Evolutionary conservation across 345 rosid genomes (phyloP).

Genomic region (Eucalyptus virginea): DNA sequence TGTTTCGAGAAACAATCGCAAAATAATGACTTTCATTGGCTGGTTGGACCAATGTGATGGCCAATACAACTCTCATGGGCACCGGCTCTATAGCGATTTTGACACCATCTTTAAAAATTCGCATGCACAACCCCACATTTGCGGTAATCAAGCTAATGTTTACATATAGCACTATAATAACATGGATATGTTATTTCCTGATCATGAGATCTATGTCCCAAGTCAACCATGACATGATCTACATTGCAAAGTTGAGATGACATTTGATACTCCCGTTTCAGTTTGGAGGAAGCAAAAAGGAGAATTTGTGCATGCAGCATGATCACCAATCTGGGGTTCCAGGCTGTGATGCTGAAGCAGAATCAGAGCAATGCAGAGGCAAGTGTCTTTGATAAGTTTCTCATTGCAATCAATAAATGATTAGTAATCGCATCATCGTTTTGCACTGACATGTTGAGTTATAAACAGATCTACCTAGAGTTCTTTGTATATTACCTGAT

Average conservation of each 20-base stretch:
- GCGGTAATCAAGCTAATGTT: too few relatives aligned
- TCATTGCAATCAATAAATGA: not conserved
- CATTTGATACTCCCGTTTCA: not conserved
- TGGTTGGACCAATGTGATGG: slow-evolving; percentile 59
- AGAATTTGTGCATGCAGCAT: slow-evolving; percentile 84
- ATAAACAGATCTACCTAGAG: slow-evolving; percentile 28
- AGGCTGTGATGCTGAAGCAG: slow-evolving; percentile 64
- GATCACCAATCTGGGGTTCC: slow-evolving; percentile 24
- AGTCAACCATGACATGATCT: too few relatives aligned
- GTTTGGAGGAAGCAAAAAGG: slow-evolving; percentile 67
- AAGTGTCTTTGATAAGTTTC: not conserved
- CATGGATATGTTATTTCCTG: too few relatives aligned
- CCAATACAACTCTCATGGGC: slow-evolving; percentile 61
- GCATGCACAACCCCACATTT: not conserved
- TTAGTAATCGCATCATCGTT: not conserved
- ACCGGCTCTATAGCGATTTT: slow-evolving; percentile 33
- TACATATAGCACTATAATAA: too few relatives aligned
- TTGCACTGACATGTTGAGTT: not conserved
- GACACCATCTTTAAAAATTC: slow-evolving; percentile 32
- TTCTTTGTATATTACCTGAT: slow-evolving; percentile 67
- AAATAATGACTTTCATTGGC: slow-evolving; percentile 43
- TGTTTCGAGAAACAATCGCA: too few relatives aligned
- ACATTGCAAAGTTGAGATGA: too few relatives aligned
- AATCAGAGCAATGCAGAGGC: slow-evolving; percentile 60
- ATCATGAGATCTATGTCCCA: too few relatives aligned